Evolutionary conservation across 2,329 filamentous ascomycete genomes (phyloP).

Genomic region (Fusarium anthophilum): DNA sequence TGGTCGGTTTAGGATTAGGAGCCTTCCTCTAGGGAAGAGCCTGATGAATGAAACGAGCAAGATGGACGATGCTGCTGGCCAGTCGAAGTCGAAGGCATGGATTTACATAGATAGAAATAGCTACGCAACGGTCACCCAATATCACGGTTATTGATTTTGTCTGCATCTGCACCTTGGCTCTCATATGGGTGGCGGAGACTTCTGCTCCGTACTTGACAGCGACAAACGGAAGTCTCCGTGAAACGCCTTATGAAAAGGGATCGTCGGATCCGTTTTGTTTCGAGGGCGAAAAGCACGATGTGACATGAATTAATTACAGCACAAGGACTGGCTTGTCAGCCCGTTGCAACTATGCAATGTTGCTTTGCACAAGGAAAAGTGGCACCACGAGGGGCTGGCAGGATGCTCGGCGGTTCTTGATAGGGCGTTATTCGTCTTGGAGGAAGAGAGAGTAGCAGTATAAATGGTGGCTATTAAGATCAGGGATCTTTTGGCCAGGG

Average conservation of each 20-base stretch:
- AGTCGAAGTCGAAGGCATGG: slow-evolving; percentile 38
- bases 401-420: slow-evolving; percentile 30
- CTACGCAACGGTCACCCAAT: slow-evolving; percentile 37
- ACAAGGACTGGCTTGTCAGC: slow-evolving; percentile 19
- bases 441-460: slow-evolving; percentile 4
- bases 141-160: slow-evolving; percentile 24
- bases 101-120: slow-evolving; percentile 42
- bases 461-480: slow-evolving; percentile 13
- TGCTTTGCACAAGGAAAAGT: slow-evolving; percentile 32
- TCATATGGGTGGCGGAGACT: not conserved
- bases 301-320: slow-evolving; percentile 38
- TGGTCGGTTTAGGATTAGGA: slow-evolving; percentile 37
- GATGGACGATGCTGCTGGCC: slow-evolving; percentile 44
- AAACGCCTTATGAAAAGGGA: slow-evolving; percentile 33
- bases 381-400: slow-evolving; percentile 28
- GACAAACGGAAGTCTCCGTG: slow-evolving; percentile 5
- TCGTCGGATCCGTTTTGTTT: slow-evolving; percentile 36
- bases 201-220: not conserved
- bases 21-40: slow-evolving; percentile 29
- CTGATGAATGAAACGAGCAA: slow-evolving; percentile 44
- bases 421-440: slow-evolving; percentile 6
- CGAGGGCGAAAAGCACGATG: slow-evolving; percentile 28
- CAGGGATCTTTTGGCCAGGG: slow-evolving; percentile 17
- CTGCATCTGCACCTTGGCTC: not conserved
- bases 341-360: slow-evolving; percentile 35